A percentile compares a stretch with the other conserved stretches of the same genome.
Conservation (phyloP, 441 rosid species). For the Rhodomyrtus psidioides region DNA sequence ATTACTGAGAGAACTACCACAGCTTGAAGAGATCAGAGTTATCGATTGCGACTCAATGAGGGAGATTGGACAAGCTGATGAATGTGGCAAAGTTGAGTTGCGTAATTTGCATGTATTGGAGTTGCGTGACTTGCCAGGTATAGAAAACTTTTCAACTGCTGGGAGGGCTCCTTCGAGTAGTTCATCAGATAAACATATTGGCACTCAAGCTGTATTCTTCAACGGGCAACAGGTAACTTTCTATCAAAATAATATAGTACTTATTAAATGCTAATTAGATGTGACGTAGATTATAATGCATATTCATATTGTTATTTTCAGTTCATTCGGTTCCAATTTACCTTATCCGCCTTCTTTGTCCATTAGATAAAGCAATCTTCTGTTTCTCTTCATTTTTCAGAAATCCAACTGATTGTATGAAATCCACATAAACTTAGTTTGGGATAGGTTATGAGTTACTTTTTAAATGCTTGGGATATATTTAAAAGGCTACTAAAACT, state of each 20-base stretch:
- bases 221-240: not conserved
- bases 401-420: not conserved
- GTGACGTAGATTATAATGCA: too few relatives aligned
- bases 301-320: not conserved
- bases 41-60: not conserved
- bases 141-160: fast-evolving
- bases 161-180: fast-evolving
- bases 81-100: fast-evolving
- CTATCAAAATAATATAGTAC: too few relatives aligned
- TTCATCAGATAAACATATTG: fast-evolving
- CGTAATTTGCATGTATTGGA: not conserved
- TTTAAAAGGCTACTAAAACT: too few relatives aligned
- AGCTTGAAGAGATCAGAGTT: fast-evolving
- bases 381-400: not conserved
- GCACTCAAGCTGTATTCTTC: not conserved
- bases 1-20: not conserved
- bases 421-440: too few relatives aligned
- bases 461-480: too few relatives aligned
- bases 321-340: not conserved
- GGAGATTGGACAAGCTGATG: fast-evolving
- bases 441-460: too few relatives aligned
- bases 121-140: fast-evolving
- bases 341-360: fast-evolving
- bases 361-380: not conserved
- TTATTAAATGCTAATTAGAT: not conserved